Evolutionary conservation across 1,139 yeast species (phyloP).

Genomic region (Kluyveromyces sp.): DNA sequence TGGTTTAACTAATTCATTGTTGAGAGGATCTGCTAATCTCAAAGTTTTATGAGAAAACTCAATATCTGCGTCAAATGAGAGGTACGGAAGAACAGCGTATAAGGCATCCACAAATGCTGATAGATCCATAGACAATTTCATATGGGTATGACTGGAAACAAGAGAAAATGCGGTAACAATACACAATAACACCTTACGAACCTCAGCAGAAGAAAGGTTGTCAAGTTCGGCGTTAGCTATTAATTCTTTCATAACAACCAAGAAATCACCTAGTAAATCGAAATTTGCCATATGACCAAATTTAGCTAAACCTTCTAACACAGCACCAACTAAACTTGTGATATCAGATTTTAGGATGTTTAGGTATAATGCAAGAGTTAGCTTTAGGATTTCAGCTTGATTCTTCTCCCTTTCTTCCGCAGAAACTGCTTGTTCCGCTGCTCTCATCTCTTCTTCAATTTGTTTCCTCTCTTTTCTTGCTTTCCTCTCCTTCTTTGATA

Average conservation of each 20-base stretch:
- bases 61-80: slow-evolving; percentile 72
- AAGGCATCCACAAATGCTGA: slow-evolving; percentile 68
- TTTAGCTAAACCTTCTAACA: slow-evolving; percentile 82
- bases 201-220: slow-evolving; percentile 33
- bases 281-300: slow-evolving; percentile 90
- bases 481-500: slow-evolving; percentile 81
- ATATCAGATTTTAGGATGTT: slow-evolving; percentile 62
- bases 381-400: slow-evolving; percentile 77
- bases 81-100: slow-evolving; percentile 55
- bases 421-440: slow-evolving; percentile 81
- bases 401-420: slow-evolving; percentile 77
- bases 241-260: slow-evolving; percentile 80
- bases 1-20: slow-evolving; percentile 43
- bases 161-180: slow-evolving; percentile 87
- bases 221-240: slow-evolving; percentile 46
- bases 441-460: slow-evolving; percentile 82
- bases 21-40: slow-evolving; percentile 69
- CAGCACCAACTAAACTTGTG: slow-evolving; percentile 71
- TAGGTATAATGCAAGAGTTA: slow-evolving; percentile 63
- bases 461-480: slow-evolving; percentile 77
- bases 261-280: slow-evolving; percentile 84
- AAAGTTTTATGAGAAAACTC: slow-evolving; percentile 79
- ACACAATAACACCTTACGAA: slow-evolving; percentile 70
- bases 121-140: slow-evolving; percentile 57
- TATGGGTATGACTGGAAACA: slow-evolving; percentile 62